A percentile compares a stretch with the other conserved stretches of the same genome.
Conservation (phyloP, 768 basidiomycete genomes). For the Suillus sp. region DNA sequence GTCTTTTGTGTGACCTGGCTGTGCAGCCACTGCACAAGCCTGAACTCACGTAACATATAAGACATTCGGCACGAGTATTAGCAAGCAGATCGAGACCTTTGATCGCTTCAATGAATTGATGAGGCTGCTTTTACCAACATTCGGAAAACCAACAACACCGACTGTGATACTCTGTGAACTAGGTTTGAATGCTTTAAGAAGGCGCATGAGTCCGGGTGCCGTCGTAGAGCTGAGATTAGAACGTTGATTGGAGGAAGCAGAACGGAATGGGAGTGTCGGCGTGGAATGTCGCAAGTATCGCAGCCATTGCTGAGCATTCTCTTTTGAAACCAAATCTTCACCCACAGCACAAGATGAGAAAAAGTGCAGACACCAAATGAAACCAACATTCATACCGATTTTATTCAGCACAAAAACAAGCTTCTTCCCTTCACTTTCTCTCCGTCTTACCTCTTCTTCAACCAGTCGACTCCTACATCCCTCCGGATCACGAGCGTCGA, state of each 20-base stretch:
- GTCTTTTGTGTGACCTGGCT: constrained; percentile 92
- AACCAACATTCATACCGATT: constrained; percentile 62
- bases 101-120: constrained; percentile 91
- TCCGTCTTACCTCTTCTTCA: constrained; percentile 88
- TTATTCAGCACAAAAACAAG: constrained; percentile 96
- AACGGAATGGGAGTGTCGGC: constrained; percentile 91
- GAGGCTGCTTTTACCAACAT: constrained; percentile 94
- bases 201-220: constrained; percentile 72
- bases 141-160: constrained; percentile 95
- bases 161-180: constrained; percentile 74
- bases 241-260: constrained; percentile 73
- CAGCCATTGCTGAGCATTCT: constrained; percentile 89
- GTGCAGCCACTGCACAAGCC: constrained; percentile 94
- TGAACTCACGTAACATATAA: constrained; percentile 27
- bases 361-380: constrained; percentile 1
- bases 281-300: constrained; percentile 89
- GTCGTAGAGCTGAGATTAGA: constrained; percentile 79
- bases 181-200: constrained; percentile 84
- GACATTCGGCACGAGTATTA: constrained; percentile 6
- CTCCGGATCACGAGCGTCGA: constrained; percentile 95
- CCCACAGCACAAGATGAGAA: neutral
- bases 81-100: constrained; percentile 50
- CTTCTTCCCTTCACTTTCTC: constrained; percentile 88
- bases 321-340: constrained; percentile 84
- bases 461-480: constrained; percentile 90